Evolutionary conservation across 495 filamentous ascomycete species (phyloP).

Genomic region (Lepidopterella palustris): DNA sequence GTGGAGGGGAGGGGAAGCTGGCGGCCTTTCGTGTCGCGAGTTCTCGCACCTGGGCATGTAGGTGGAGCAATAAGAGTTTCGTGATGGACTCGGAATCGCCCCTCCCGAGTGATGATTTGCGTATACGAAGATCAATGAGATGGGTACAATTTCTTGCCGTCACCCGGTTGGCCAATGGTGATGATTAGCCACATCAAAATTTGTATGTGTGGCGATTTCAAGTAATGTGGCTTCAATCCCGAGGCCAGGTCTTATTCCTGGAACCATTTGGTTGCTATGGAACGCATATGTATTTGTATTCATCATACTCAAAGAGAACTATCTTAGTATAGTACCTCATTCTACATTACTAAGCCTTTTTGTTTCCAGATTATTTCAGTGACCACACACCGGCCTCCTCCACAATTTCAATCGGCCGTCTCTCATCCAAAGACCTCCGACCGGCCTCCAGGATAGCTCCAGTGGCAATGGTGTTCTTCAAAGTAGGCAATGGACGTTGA

Average conservation of each 20-base stretch:
- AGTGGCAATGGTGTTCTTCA: conserved; percentile 84
- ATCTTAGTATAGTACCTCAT: too few relatives aligned
- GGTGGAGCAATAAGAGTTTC: not conserved
- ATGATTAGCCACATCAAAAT: too few relatives aligned
- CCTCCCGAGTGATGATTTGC: not conserved
- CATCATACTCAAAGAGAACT: too few relatives aligned
- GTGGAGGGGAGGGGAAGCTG: not conserved
- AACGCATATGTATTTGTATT: too few relatives aligned
- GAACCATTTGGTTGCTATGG: too few relatives aligned
- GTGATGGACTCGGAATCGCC: not conserved
- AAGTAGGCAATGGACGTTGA: conserved; percentile 69
- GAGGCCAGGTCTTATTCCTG: too few relatives aligned
- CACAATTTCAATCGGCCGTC: conserved; percentile 65
- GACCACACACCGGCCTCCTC: conserved; percentile 58
- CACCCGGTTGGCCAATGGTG: too few relatives aligned
- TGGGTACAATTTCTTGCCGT: too few relatives aligned
- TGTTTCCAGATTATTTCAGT: conserved; percentile 62
- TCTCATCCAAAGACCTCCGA: conserved; percentile 72
- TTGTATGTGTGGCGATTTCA: too few relatives aligned
- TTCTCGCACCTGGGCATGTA: too few relatives aligned
- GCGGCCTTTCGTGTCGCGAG: not conserved
- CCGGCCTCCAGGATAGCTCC: conserved; percentile 88
- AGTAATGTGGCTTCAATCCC: too few relatives aligned
- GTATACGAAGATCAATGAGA: not conserved
- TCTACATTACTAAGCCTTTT: too few relatives aligned